phyloP scores from a whole-genome alignment of 805 yeast genomes.

The Metschnikowia gruessii region DNA sequence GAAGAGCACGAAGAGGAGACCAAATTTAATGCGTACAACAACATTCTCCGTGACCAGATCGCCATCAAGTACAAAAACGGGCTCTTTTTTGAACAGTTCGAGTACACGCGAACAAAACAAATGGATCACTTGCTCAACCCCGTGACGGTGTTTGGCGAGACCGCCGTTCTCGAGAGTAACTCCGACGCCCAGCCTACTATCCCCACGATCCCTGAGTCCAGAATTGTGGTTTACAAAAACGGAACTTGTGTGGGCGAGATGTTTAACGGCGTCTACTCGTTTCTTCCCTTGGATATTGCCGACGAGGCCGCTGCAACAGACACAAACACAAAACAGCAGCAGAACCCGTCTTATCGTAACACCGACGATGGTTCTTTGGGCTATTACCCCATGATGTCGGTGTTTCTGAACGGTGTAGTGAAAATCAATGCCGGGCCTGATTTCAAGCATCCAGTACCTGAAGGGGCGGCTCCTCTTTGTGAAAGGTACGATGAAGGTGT shows the following conservation, averaged over 20 bases:
- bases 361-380: conserved; percentile 85
- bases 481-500: conserved; percentile 65
- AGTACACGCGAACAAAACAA: conserved; percentile 63
- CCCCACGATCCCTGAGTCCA: conserved; percentile 55
- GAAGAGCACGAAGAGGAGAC: conserved; percentile 18
- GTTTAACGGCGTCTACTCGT: conserved; percentile 66
- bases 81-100: conserved; percentile 80
- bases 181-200: conserved; percentile 29
- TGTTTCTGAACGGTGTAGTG: conserved; percentile 75
- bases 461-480: conserved; percentile 48
- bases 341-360: conserved; percentile 36
- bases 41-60: conserved; percentile 74
- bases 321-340: conserved; percentile 32
- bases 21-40: conserved; percentile 22
- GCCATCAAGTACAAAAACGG: conserved; percentile 81
- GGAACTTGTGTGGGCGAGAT: conserved; percentile 67
- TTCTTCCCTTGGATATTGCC: conserved; percentile 75
- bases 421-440: conserved; percentile 66
- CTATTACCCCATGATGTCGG: conserved; percentile 87
- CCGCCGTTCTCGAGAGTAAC: conserved; percentile 52
- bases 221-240: conserved; percentile 69
- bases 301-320: conserved; percentile 27
- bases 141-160: conserved; percentile 66
- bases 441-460: conserved; percentile 40
- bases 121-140: conserved; percentile 77